Base-by-base conservation (phyloP, 2,329 filamentous ascomycete species). In the Didymella sp. region DNA sequence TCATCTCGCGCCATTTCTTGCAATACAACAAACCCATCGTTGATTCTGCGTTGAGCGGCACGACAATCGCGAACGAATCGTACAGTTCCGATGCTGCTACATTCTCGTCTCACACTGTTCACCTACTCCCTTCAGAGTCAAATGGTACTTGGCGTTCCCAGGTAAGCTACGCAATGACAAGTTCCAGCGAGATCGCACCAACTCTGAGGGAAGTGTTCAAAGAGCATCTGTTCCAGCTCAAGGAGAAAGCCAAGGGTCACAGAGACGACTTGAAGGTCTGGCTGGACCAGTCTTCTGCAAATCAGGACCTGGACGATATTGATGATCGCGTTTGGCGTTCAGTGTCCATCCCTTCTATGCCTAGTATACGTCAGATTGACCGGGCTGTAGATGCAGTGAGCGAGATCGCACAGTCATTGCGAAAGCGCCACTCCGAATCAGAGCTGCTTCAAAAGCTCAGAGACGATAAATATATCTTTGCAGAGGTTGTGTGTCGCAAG, bases 121-220 rank as follows among this genome's bases (percentile, higher is more conserved):
- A 62, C 38, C 33, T 60, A 7, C 50, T 63, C 3, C 62, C 57
- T 9, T 60, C 48, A 6, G 49, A 59, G 12, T 38, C 22, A 12
- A 65, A 63, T 19, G 61, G 62, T 4, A 63, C 50, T 9, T 56
- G 42, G 51, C 45, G 38, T 9, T 38, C 51, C 4, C 44, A 43
- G 15, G 22, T 30, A 4, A 13, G 43, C 1, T 30, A 50, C 13
- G 44, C 44, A 1, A 27, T 59, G 2, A 53, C n/a, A 6, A 42
- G 51, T 15, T 46, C 46, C 13, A 44, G 7, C 9, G 37, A 46
- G 30, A 15, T 24, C 19, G 28, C 37, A 21, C 28, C 22, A 6
- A 46, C 22, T 2, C 17, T 43, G n/a, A 22, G 30, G 12, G 15
- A 42, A 5, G 17, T 30, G 3, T 4, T 42, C 0, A 19, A 50